Evolutionary conservation across 345 rosid genomes (phyloP).

Genomic region (Aquilaria yunnanensis): DNA sequence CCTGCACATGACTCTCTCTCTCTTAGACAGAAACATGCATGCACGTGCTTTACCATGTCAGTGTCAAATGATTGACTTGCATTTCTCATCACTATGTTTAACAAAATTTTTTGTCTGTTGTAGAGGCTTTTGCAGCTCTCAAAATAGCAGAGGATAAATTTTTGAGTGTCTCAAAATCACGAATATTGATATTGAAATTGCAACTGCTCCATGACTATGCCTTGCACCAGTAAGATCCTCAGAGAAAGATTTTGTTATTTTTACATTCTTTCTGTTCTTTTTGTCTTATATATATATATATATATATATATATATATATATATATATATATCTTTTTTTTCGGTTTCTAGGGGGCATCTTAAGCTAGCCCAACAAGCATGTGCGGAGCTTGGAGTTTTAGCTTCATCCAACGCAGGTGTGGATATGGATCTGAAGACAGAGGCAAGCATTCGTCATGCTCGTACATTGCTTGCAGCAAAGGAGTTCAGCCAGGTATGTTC

Average conservation of each 20-base stretch:
- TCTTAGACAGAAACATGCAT: too few species aligned
- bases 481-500: constrained; percentile 77
- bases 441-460: constrained; percentile 86
- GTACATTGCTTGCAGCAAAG: constrained; percentile 92
- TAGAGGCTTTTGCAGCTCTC: constrained; percentile 92
- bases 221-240: constrained; percentile 63
- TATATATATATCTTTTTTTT: constrained; percentile 1
- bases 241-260: constrained; percentile 12
- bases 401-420: constrained; percentile 73
- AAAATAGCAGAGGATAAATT: constrained; percentile 75
- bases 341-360: constrained; percentile 56
- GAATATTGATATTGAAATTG: constrained; percentile 68
- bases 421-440: constrained; percentile 87
- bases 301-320: constrained; percentile 10
- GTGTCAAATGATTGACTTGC: not conserved
- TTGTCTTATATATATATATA: constrained; percentile 4
- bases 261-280: constrained; percentile 1
- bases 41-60: too few species aligned
- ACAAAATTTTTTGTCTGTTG: not conserved
- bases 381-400: constrained; percentile 81
- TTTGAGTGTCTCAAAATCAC: constrained; percentile 68
- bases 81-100: not conserved
- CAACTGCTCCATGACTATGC: constrained; percentile 89
- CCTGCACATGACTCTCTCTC: too few species aligned
- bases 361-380: constrained; percentile 83